Percentiles rank a stretch among this genome's conserved stretches.
These are phyloP conservation scores for Metschnikowia dekortorum DNA, from an alignment of 805 yeast genomes.

Conservation along the genomic window DNA sequence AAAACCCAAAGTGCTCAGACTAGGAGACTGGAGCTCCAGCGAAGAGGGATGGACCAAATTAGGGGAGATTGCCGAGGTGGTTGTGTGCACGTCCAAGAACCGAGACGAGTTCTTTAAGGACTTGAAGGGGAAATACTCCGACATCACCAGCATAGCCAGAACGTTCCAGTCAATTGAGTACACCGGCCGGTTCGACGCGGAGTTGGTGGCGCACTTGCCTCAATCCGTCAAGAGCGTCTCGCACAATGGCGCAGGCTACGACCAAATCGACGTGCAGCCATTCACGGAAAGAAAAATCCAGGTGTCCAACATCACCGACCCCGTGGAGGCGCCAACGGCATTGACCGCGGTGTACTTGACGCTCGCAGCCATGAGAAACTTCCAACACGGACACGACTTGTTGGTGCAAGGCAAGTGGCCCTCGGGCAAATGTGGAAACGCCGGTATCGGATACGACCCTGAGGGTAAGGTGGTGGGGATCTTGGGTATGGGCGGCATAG, in stretches of 20 bases:
- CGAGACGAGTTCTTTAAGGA: slow-evolving; percentile 41
- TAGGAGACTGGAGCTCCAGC: slow-evolving; percentile 15
- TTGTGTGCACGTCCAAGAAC: slow-evolving; percentile 30
- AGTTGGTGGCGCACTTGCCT: slow-evolving; percentile 54
- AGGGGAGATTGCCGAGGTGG: slow-evolving; percentile 28
- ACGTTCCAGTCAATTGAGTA: slow-evolving; percentile 48
- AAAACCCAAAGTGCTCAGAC: slow-evolving; percentile 17
- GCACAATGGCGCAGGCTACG: slow-evolving; percentile 76
- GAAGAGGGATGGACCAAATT: slow-evolving; percentile 13
- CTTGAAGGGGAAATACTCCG: slow-evolving; percentile 41
- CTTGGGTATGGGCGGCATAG: slow-evolving; percentile 88
- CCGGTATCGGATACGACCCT: slow-evolving; percentile 70
- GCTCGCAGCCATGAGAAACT: slow-evolving; percentile 64
- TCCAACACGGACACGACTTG: slow-evolving; percentile 52
- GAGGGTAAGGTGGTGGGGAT: slow-evolving; percentile 74
- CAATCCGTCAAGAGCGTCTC: slow-evolving; percentile 46
- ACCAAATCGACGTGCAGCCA: slow-evolving; percentile 58
- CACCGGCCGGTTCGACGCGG: slow-evolving; percentile 66
- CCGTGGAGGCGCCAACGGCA: slow-evolving; percentile 71
- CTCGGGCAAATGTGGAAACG: slow-evolving; percentile 40
- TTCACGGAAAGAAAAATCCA: slow-evolving; percentile 52
- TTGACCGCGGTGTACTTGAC: slow-evolving; percentile 62
- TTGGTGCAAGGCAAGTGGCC: slow-evolving; percentile 62
- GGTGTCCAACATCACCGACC: slow-evolving; percentile 61
- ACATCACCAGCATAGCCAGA: slow-evolving; percentile 42